phyloP scores from a whole-genome alignment of 2,329 filamentous ascomycete genomes.

The Madurella mycetomatis region DNA sequence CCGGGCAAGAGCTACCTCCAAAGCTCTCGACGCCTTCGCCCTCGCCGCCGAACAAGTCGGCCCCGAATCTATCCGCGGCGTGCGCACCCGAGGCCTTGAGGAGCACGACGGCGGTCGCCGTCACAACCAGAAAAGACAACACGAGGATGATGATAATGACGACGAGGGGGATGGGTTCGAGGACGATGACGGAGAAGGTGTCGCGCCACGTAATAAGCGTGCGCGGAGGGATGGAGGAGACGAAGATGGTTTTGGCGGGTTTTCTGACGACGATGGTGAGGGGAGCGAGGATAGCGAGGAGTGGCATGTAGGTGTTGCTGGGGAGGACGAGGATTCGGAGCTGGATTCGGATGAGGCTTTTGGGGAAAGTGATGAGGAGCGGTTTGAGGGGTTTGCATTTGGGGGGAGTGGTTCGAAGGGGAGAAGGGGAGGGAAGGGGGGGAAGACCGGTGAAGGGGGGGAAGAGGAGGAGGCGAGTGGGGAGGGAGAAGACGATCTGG shows the following conservation, averaged over 20 bases:
- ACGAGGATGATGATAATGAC: constrained; percentile 39
- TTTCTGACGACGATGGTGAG: constrained; percentile 41
- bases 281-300: constrained; percentile 77
- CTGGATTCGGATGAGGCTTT: constrained; percentile 74
- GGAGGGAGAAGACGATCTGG: constrained; percentile 56
- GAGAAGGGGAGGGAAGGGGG: constrained; percentile 32
- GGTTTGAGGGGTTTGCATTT: constrained; percentile 64
- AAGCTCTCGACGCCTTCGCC: constrained; percentile 54
- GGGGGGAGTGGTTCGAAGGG: constrained; percentile 77
- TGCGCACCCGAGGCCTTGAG: constrained; percentile 46
- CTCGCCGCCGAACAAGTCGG: constrained; percentile 49
- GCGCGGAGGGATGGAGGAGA: constrained; percentile 40
- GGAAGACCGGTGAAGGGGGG: constrained; percentile 41
- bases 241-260: constrained; percentile 54
- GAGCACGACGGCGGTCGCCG: constrained; percentile 39
- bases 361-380: constrained; percentile 82
- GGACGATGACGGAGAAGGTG: constrained; percentile 62
- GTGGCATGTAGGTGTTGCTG: constrained; percentile 69
- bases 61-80: constrained; percentile 35
- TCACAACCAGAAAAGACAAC: constrained; percentile 39
- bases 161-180: constrained; percentile 48
- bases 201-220: constrained; percentile 42
- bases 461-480: constrained; percentile 44
- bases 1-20: constrained; percentile 46
- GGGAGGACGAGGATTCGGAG: constrained; percentile 58